Evolutionary conservation across 257 asterid genomes (phyloP), one percentile per base, ranked within the genome.

Genomic region (Solanum pinnatisectum): DNA sequence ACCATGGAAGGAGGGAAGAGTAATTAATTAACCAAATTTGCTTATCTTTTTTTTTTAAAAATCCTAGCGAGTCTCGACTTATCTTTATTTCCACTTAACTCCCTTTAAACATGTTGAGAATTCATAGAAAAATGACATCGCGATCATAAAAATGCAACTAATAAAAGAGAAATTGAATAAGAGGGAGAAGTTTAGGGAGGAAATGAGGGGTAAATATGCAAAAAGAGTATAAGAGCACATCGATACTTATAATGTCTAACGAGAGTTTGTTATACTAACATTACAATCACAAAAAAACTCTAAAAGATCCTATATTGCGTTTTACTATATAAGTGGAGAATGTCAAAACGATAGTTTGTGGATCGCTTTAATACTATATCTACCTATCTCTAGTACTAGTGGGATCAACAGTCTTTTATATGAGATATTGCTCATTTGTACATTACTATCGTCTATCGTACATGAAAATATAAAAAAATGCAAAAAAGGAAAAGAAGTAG

Each of bases 301-400:
- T 67, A 27, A 14, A 27, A 67, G 18, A 67, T 15, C 60, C 22
- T 49, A 15, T 5, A 49, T 49, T 49, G 60, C 15, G 60, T 49
- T 15, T 49, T 5, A 49, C 60, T 15, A 15, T 5, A 49, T 5
- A 49, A 49, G 8, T 0, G 22, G 22, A 15, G 23, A 52, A 16
- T 52, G 1, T 52, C 60, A 16, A 52, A 52, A 16, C 9, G 1
- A 16, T 1, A 52, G 23, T 52, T 1, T 52, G 1, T 23, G 70
- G 0, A 0, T 9, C 7, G 0, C 14, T 49, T 15, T 14, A 49
- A 2, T 49, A 49, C 3, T 49, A 5, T 49, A 5, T 49, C 22
- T 49, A 49, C 60, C 3, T 49, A 15, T 49, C 22, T 49, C 40
- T 71, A 71, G 1, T 71, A 0, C 40, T 16, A 2, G 12, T 71